Evolutionary conservation across 768 basidiomycete species (phyloP).

Genomic region (Leucocoprinus leucothites): DNA sequence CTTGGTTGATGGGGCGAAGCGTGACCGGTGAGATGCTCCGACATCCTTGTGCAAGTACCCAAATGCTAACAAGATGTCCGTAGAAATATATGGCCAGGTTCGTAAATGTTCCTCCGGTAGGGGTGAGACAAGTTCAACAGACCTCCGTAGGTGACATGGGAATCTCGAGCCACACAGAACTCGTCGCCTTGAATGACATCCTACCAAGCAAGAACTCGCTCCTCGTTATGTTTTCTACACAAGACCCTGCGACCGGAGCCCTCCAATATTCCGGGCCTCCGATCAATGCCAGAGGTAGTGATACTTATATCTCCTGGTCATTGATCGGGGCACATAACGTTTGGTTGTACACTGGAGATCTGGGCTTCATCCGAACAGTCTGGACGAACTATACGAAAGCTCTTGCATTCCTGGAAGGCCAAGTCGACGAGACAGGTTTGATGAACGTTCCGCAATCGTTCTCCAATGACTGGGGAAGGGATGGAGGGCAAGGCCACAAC

Average conservation of each 20-base stretch:
- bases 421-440: slow-evolving; percentile 36
- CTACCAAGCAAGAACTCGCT: slow-evolving; percentile 42
- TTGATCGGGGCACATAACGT: slow-evolving; percentile 41
- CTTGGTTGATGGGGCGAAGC: slow-evolving; percentile 51
- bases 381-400: slow-evolving; percentile 46
- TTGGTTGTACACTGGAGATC: slow-evolving; percentile 46
- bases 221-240: slow-evolving; percentile 45
- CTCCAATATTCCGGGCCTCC: slow-evolving; percentile 12
- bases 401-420: slow-evolving; percentile 35
- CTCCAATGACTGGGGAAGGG: slow-evolving; percentile 47
- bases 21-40: slow-evolving; percentile 35
- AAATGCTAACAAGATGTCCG: background rate
- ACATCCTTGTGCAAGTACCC: background rate
- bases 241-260: slow-evolving; percentile 28
- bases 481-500: slow-evolving; percentile 43
- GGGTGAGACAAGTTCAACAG: background rate
- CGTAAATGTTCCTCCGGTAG: background rate
- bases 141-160: slow-evolving; percentile 35
- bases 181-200: slow-evolving; percentile 31
- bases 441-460: slow-evolving; percentile 38
- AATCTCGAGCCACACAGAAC: slow-evolving; percentile 36
- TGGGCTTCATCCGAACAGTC: slow-evolving; percentile 35
- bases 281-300: slow-evolving; percentile 16
- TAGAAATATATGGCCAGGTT: slow-evolving; percentile 13
- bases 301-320: slow-evolving; percentile 51